These are phyloP conservation scores for Podaxis sp. DNA, from an alignment of 768 basidiomycete genomes.

Conservation along the genomic window DNA sequence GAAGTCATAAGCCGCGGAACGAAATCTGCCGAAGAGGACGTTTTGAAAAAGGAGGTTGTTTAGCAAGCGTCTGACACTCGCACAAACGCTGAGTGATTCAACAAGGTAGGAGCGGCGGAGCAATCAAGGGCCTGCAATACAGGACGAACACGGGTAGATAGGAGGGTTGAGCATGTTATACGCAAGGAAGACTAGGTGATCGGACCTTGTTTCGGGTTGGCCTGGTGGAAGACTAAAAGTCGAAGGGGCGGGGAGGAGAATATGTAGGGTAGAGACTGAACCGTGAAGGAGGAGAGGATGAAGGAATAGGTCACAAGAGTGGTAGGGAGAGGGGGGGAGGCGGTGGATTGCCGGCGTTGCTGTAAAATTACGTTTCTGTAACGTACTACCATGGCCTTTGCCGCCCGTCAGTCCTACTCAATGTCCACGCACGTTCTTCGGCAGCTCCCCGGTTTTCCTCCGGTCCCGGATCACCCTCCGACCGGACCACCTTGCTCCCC, in stretches of 20 bases:
- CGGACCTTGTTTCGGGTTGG: slow-evolving; percentile 23
- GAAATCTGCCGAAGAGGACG: slow-evolving; percentile 14
- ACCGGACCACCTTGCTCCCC: slow-evolving; percentile 11
- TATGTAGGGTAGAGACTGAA: slow-evolving; percentile 16
- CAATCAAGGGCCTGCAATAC: neutral
- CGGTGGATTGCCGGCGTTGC: slow-evolving; percentile 16
- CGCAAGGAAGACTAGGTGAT: slow-evolving; percentile 12
- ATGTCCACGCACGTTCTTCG: slow-evolving; percentile 52
- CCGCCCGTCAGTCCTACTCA: slow-evolving; percentile 7
- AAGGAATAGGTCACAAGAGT: slow-evolving; percentile 17
- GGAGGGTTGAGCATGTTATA: neutral
- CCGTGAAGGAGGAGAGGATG: slow-evolving; percentile 9
- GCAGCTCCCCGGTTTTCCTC: slow-evolving; percentile 16
- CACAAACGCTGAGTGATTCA: neutral
- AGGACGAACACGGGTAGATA: neutral
- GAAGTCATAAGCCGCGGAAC: slow-evolving; percentile 19
- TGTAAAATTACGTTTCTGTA: slow-evolving; percentile 28
- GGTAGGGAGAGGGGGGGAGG: slow-evolving; percentile 16
- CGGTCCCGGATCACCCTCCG: slow-evolving; percentile 7
- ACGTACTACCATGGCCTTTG: neutral
- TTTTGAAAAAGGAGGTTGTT: slow-evolving; percentile 4
- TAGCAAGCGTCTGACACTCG: neutral
- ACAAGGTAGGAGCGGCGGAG: neutral
- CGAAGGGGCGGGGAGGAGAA: slow-evolving; percentile 9
- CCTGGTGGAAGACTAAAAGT: neutral